Conservation (phyloP, 305 asterid genomes). For the Solanum hybrid region DNA sequence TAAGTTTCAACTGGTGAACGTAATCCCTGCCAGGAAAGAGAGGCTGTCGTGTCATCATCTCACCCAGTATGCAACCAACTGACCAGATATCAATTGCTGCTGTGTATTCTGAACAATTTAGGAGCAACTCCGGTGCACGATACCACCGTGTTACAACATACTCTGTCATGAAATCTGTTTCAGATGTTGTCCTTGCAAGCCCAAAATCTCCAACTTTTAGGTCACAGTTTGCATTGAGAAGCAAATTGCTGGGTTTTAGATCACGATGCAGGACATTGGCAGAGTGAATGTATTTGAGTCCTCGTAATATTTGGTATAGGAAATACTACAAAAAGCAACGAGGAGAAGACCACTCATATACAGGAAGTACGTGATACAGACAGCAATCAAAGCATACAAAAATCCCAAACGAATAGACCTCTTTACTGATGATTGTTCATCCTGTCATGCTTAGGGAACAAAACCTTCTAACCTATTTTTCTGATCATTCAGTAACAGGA, state of each 20-base stretch:
- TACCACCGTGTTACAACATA: conserved; percentile 96
- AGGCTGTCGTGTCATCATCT: conserved; percentile 76
- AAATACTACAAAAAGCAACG: conserved; percentile 56
- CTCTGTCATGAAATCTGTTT: conserved; percentile 96
- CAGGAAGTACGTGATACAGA: not conserved
- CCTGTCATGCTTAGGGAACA: not conserved
- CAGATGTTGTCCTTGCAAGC: conserved; percentile 92
- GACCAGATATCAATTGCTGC: conserved; percentile 95
- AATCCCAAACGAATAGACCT: not conserved
- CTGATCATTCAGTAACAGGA: not conserved
- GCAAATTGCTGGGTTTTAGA: conserved; percentile 80
- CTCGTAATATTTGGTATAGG: conserved; percentile 81
- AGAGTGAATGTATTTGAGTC: conserved; percentile 83
- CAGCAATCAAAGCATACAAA: not conserved
- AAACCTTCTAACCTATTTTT: not conserved
- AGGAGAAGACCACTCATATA: not conserved
- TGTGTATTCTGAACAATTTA: conserved; percentile 86
- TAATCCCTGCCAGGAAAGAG: conserved; percentile 90
- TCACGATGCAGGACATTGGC: conserved; percentile 90
- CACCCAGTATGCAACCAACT: conserved; percentile 91
- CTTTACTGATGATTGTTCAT: not conserved
- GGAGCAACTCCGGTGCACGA: conserved; percentile 84
- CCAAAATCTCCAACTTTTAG: conserved; percentile 86
- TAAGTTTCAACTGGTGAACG: conserved; percentile 87
- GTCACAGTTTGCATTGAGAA: conserved; percentile 76